Base-by-base conservation (phyloP, 257 asterid genomes). In the Solanum okadae region DNA sequence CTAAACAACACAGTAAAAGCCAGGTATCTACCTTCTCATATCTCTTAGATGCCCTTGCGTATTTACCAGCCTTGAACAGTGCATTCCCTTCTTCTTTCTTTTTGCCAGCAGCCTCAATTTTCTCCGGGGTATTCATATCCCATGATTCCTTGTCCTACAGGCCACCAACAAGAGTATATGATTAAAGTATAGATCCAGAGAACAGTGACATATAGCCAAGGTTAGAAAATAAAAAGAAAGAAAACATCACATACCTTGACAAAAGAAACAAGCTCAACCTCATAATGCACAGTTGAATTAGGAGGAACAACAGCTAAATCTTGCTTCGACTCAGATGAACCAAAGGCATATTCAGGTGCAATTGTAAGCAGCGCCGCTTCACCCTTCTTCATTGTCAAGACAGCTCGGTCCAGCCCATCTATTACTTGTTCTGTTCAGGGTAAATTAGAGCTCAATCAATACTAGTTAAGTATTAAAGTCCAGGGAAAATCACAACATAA, bases 31-130 rank as follows among this genome's bases (percentile, higher is more conserved):
- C 97, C 97, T 94, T 93, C 89, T 93, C 98, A 5, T 94, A 94
- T 94, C 95, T 93, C 91, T 93, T 94, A 15, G 95, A 91, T 33
- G 98, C 95, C 87, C 91, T 92, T 40, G 79, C 85, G 38, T 92
- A 93, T 87, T 94, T 95, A 33, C 98, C 96, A 2, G 93, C 94
- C 87, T 94, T 95, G 73, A 93, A 94, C 70, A 92, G 87, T 6
- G 90, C 90, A 76, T 95, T 95, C 7, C 96, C 98, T 90, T 94
- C 96, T 92, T 94, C 98, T 92, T 95, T 95, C 87, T 92, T 95
- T 89, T 93, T 92, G 25, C 93, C 94, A 25, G 96, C 96, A 44
- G 96, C 96, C 87, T 92, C 98, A 11, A 95, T 94, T 49, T 94
- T 95, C 37, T 92, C 96, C 16, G 91, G 84, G 0, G 94, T 92